Evolutionary conservation across 2,329 filamentous ascomycete genomes (phyloP), one percentile per base, ranked within the genome.

Genomic region (Thelonectria discophora): DNA sequence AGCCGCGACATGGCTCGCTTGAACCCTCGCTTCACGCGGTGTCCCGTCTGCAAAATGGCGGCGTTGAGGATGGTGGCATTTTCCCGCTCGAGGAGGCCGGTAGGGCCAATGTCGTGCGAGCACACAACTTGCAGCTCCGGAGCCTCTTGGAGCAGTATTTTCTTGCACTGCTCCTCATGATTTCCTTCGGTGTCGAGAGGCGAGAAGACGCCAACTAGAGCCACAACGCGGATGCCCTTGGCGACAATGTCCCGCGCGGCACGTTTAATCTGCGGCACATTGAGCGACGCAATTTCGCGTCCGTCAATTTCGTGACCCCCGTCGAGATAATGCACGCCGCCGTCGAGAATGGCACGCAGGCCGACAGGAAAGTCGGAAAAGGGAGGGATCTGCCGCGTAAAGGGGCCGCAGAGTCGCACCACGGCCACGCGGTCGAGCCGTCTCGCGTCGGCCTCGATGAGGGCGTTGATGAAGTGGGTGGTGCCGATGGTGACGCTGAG

Each of bases 31-130:
- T 82, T 84, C 5, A 82, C 82, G 48, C 76, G 77, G 12, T 77
- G 75, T 0, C 81, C 83, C 30, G 82, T 81, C 5, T 76, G 71
- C 13, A 84, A 73, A 49, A 86, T 81, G 7, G 83, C 79, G 2
- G 83, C 83, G 58, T 86, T 86, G 49, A 86, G 75, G 18, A 86
- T 84, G 2, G 82, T 81, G 5, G 84, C 83, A 72, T 86, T 86
- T 66, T 86, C 84, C 17, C 84, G 63, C 63, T 79, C 77, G 11
- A 82, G 63, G 1, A 82, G 68, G 0, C 82, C 82, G 0, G 78
- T 78, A 2, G 77, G 77, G 0, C 79, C 81, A 17, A 83, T 79
- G 21, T 78, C 72, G 37, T 78, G 76, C 0, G 80, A 81, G 61
- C 78, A 81, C 1, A 81, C 78, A 0, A 82, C 72, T 1, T 73